A percentile compares a stretch with the other conserved stretches of the same genome.
These are phyloP conservation scores for Clarireedia hainanense DNA, from an alignment of 2,329 filamentous ascomycete genomes.

Conservation along the genomic window DNA sequence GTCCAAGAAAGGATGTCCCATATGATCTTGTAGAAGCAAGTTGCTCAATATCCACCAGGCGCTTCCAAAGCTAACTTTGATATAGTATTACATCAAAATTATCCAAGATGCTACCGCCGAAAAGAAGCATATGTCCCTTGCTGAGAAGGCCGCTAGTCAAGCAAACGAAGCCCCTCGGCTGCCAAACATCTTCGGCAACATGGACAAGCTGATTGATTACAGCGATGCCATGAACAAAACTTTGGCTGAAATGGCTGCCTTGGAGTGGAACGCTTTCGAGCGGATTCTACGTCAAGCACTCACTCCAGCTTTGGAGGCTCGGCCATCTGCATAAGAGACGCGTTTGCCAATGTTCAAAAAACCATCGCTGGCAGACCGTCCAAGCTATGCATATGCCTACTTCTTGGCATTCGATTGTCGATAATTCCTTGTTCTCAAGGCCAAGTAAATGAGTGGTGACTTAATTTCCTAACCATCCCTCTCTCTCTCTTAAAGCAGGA, in stretches of 20 bases:
- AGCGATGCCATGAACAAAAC: constrained; percentile 35
- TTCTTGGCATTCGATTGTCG: background rate
- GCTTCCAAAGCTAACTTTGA: constrained; percentile 5
- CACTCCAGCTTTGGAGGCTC: constrained; percentile 11
- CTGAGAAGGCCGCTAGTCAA: constrained; percentile 31
- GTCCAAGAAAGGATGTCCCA: constrained; percentile 40
- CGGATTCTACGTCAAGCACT: constrained; percentile 34
- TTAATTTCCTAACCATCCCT: no score
- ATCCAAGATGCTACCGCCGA: constrained; percentile 45
- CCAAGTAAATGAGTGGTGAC: background rate
- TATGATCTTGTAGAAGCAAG: constrained; percentile 49
- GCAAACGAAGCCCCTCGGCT: background rate
- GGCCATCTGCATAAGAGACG: background rate
- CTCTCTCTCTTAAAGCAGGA: no score
- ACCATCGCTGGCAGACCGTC: background rate
- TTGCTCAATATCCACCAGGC: constrained; percentile 5
- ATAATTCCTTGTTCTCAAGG: background rate
- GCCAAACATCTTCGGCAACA: constrained; percentile 27
- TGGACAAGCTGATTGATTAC: constrained; percentile 43
- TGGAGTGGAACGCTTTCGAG: constrained; percentile 44
- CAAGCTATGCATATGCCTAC: background rate
- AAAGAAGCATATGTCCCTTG: constrained; percentile 34
- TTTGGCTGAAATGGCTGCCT: constrained; percentile 37
- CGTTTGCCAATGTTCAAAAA: background rate
- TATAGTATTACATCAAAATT: constrained; percentile 48